These are phyloP conservation scores for Panaeolus cyanescens DNA, from an alignment of 768 basidiomycete species.

Conservation along the genomic window DNA sequence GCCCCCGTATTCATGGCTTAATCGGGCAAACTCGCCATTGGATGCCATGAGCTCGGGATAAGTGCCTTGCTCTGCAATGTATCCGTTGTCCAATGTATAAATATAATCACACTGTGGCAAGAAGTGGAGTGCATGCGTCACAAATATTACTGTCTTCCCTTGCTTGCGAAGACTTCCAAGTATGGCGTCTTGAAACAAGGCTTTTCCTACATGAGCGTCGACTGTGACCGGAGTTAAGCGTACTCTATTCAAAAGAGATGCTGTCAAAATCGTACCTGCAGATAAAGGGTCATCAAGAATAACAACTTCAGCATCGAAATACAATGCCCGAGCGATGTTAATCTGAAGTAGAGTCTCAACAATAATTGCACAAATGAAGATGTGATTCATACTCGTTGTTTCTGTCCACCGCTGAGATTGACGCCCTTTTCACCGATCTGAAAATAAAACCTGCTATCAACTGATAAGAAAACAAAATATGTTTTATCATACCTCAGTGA, in stretches of 20 bases:
- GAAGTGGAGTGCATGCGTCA: slow-evolving; percentile 88
- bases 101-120: slow-evolving; percentile 82
- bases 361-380: background rate
- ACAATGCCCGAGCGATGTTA: slow-evolving; percentile 86
- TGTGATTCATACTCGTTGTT: slow-evolving; percentile 48
- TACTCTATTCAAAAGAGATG: background rate
- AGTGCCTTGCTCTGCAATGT: slow-evolving; percentile 71
- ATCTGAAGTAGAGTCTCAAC: slow-evolving; percentile 25
- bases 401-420: slow-evolving; percentile 80
- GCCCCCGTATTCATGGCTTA: slow-evolving; percentile 66
- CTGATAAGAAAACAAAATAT: background rate
- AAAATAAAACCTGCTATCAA: background rate
- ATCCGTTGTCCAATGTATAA: slow-evolving; percentile 70
- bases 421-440: slow-evolving; percentile 56
- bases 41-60: slow-evolving; percentile 50
- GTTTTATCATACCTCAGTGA: slow-evolving; percentile 66
- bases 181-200: slow-evolving; percentile 70
- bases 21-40: slow-evolving; percentile 55
- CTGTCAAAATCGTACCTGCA: slow-evolving; percentile 47
- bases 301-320: slow-evolving; percentile 83
- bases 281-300: slow-evolving; percentile 90
- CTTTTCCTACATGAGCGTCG: slow-evolving; percentile 74
- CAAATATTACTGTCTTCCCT: slow-evolving; percentile 77
- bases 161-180: slow-evolving; percentile 34
- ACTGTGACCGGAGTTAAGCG: slow-evolving; percentile 38